Evolutionary conservation across 2,329 filamentous ascomycete species (phyloP).

Genomic region (Alternaria gaisen): DNA sequence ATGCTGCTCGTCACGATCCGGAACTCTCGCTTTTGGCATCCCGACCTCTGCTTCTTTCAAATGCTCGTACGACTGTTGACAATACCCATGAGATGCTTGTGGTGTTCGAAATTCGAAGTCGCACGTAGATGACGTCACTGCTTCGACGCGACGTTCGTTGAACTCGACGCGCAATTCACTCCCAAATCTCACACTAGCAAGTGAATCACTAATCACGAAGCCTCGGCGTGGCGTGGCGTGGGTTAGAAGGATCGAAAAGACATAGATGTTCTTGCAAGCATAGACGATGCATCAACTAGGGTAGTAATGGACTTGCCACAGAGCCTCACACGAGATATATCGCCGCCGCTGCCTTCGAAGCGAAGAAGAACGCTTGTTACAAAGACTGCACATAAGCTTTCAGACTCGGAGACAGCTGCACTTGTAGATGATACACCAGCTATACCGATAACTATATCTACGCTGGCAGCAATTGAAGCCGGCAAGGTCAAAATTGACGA

Average conservation of each 20-base stretch:
- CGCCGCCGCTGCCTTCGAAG: slow-evolving; percentile 31
- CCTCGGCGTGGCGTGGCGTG: too few species aligned
- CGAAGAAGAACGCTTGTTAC: slow-evolving; percentile 19
- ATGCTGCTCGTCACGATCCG: slow-evolving; percentile 23
- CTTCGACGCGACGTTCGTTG: background rate
- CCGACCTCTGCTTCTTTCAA: slow-evolving; percentile 4
- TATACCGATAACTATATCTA: slow-evolving; percentile 7
- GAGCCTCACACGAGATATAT: slow-evolving; percentile 35
- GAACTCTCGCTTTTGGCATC: slow-evolving; percentile 18
- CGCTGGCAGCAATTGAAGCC: slow-evolving; percentile 61
- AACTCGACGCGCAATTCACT: background rate
- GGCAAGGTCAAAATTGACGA: slow-evolving; percentile 58
- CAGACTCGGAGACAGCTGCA: too few species aligned
- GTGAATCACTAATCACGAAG: background rate
- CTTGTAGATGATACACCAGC: background rate
- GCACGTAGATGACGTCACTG: background rate
- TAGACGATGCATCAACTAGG: background rate
- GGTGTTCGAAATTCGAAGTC: background rate
- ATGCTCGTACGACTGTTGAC: background rate
- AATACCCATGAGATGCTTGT: background rate
- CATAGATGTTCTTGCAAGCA: background rate
- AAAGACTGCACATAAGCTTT: background rate
- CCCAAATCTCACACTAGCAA: background rate
- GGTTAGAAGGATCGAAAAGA: background rate
- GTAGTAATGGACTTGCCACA: slow-evolving; percentile 23